Conservation (phyloP, 1,139 yeast genomes). For the Debaryomycetaceae sp. region DNA sequence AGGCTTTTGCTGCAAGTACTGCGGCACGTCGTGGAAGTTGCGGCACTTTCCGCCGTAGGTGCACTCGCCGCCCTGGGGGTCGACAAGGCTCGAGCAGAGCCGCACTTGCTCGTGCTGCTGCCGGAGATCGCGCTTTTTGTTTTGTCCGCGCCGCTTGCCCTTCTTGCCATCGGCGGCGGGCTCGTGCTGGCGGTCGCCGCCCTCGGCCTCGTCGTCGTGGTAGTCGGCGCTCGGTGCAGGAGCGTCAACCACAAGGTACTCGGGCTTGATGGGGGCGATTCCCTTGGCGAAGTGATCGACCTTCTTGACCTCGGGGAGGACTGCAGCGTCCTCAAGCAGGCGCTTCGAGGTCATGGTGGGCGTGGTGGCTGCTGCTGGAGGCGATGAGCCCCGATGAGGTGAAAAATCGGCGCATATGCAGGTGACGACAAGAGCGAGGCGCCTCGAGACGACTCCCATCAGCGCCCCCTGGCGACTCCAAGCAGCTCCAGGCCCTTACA, state of each 20-base stretch:
- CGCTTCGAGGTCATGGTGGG: no score
- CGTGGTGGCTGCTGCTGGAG: no score
- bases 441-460: no score
- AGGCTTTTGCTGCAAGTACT: slow-evolving; percentile 62
- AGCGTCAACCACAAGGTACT: slow-evolving; percentile 41
- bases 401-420: no score
- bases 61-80: slow-evolving; percentile 53
- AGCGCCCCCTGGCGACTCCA: no score
- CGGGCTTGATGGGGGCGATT: slow-evolving; percentile 62
- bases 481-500: no score
- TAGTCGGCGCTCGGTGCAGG: slow-evolving; percentile 40
- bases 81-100: slow-evolving; percentile 60
- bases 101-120: slow-evolving; percentile 65
- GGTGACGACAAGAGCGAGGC: no score
- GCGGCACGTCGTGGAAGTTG: slow-evolving; percentile 67
- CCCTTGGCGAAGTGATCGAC: slow-evolving; percentile 36
- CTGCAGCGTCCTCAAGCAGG: slow-evolving; percentile 12
- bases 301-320: slow-evolving; percentile 2
- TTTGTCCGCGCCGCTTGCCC: slow-evolving; percentile 71
- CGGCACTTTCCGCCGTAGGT: slow-evolving; percentile 72
- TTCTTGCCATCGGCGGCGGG: slow-evolving; percentile 27
- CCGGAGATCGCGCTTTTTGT: slow-evolving; percentile 75
- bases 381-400: no score
- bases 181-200: slow-evolving; percentile 33
- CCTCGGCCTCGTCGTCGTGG: slow-evolving; percentile 47